Evolutionary conservation across 2,329 filamentous ascomycete genomes (phyloP).

Genomic region (Pseudogymnoascus sp.): DNA sequence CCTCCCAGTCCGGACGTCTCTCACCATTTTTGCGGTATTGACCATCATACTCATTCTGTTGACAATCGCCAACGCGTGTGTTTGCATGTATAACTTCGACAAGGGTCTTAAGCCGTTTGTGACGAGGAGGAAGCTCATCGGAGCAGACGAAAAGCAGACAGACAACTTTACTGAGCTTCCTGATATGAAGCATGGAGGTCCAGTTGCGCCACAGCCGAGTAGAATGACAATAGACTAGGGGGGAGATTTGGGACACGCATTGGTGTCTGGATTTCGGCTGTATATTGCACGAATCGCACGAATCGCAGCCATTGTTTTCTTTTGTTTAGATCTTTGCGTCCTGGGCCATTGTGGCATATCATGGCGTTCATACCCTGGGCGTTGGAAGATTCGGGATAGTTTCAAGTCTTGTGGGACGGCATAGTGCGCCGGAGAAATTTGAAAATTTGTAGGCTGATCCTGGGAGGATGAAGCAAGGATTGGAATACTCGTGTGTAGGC

Average conservation of each 20-base stretch:
- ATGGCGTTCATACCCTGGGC: constrained; percentile 26
- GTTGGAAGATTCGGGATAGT: constrained; percentile 23
- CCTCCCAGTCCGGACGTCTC: constrained; percentile 66
- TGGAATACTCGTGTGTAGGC: not conserved
- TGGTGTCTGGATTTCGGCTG: constrained; percentile 17
- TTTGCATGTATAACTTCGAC: constrained; percentile 86
- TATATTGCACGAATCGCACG: constrained; percentile 24
- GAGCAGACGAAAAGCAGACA: constrained; percentile 39
- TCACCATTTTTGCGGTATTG: constrained; percentile 90
- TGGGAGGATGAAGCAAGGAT: not conserved
- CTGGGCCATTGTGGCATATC: constrained; percentile 26
- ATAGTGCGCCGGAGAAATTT: not conserved
- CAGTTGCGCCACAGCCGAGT: constrained; percentile 30
- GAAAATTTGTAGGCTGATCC: constrained; percentile 1
- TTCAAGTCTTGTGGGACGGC: constrained; percentile 15
- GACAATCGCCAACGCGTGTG: constrained; percentile 77
- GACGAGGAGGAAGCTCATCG: constrained; percentile 43
- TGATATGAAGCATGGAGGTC: constrained; percentile 29
- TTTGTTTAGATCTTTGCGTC: constrained; percentile 17
- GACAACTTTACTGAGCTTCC: constrained; percentile 39
- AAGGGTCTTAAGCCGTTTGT: constrained; percentile 84
- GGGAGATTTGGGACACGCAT: not conserved
- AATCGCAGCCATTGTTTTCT: constrained; percentile 19
- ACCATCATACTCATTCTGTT: constrained; percentile 81
- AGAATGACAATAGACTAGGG: constrained; percentile 43